Conservation (phyloP, 169 alveolate genomes). For the Plasmodium fragile region DNA sequence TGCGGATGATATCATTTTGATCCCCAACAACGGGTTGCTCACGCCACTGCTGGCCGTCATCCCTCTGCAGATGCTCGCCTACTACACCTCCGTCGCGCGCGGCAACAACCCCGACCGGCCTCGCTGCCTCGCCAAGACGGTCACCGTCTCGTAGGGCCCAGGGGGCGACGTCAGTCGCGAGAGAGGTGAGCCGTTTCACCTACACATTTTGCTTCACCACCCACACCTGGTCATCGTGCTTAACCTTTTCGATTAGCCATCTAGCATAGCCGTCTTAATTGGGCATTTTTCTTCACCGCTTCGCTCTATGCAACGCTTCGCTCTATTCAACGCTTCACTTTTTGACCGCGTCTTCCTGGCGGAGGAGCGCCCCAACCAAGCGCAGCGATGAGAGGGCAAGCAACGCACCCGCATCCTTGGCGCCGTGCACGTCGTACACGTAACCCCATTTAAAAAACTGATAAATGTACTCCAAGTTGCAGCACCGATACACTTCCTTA, state of each 20-base stretch:
- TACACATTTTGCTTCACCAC: background rate
- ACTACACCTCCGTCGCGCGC: slow-evolving; percentile 82
- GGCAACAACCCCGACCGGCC: slow-evolving; percentile 91
- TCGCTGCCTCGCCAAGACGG: slow-evolving; percentile 90
- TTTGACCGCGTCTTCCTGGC: background rate
- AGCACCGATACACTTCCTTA: slow-evolving; percentile 60
- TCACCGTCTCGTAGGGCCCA: slow-evolving; percentile 78
- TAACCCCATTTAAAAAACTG: slow-evolving; percentile 71
- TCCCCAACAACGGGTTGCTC: slow-evolving; percentile 87
- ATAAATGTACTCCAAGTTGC: slow-evolving; percentile 62
- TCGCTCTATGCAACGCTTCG: background rate
- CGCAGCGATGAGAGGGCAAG: slow-evolving; percentile 41
- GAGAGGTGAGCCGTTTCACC: background rate
- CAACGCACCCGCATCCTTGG: slow-evolving; percentile 39
- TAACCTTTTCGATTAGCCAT: too few species aligned
- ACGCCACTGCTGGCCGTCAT: slow-evolving; percentile 90
- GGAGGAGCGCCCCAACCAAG: slow-evolving; percentile 1
- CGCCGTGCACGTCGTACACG: slow-evolving; percentile 49
- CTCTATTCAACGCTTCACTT: too few species aligned
- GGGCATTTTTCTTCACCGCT: background rate
- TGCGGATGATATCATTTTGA: slow-evolving; percentile 88
- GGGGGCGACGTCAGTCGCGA: background rate
- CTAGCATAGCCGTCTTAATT: background rate
- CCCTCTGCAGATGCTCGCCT: slow-evolving; percentile 91
- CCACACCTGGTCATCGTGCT: background rate